Base-by-base conservation (phyloP, 2,329 filamentous ascomycete species). In the Esteya vermicola region DNA sequence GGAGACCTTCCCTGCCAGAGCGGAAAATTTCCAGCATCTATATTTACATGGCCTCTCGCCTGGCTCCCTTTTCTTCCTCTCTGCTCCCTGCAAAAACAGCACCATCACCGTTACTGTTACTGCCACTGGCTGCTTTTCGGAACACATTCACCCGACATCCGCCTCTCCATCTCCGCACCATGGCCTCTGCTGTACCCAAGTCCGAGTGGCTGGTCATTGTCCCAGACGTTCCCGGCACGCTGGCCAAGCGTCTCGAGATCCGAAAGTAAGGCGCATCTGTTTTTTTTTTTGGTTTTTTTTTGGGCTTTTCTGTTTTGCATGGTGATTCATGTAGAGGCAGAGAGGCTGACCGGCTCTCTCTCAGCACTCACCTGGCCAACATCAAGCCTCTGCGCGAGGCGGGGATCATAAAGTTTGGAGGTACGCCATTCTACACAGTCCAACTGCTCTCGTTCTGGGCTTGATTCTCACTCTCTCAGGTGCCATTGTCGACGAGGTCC, bases 201-300 rank as follows among this genome's bases (percentile, higher is more conserved):
- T 70, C 68, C 53, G 76, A 83, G 57, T 85, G 77, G 64, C 68
- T 85, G 28, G 76, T 79, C 50, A 65, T 85, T 43, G 54, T 83
- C 28, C 80, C 77, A 12, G 80, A 85, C 57, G 72, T 75, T 56
- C 68, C 75, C 2, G 75, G 70, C 31, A 63, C 58, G 18, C 59
- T 68, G 43, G 65, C 66, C 47, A 80, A 79, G 65, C 65, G 80
- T 40, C 59, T 82, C 21, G 70, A 75, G 48, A 66, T 76, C 34
- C 64, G 75, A 46, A 56, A 64, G 74, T 78, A 55, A 50, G 70
- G 62, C 9, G 13, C 13, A 7, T 13, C 25, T 31, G 13, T 16
- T 18, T 9, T 31, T 14, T n/a, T n/a, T n/a, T n/a, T n/a, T n/a
- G n/a, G n/a, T n/a, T n/a, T n/a, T n/a, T n/a, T n/a, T n/a, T n/a